phyloP scores from a whole-genome alignment of 139 green algal species.

The Nannochloris sp. region DNA sequence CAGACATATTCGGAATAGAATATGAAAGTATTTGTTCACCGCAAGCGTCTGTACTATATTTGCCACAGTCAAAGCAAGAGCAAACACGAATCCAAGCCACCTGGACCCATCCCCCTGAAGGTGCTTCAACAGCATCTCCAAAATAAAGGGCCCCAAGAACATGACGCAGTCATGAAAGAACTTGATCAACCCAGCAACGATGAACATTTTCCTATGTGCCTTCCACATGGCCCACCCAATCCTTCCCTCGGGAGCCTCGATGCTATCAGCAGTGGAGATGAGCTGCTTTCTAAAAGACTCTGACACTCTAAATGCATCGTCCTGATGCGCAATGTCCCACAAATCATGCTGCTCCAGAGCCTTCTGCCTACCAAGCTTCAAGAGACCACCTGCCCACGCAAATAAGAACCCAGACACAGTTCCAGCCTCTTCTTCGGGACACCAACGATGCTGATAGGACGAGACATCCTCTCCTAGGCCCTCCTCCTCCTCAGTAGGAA shows the following conservation, averaged over 20 bases:
- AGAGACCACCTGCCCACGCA: conserved; percentile 47
- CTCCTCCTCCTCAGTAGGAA: not conserved
- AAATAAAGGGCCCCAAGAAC: conserved; percentile 64
- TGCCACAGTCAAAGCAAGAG: conserved; percentile 31
- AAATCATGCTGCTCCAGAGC: conserved; percentile 69
- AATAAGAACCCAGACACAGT: conserved; percentile 54
- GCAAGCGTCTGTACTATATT: conserved; percentile 53
- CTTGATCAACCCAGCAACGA: conserved; percentile 53
- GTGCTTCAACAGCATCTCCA: conserved; percentile 59
- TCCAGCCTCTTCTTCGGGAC: conserved; percentile 55
- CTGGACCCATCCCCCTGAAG: conserved; percentile 17
- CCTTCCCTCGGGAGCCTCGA: conserved; percentile 7
- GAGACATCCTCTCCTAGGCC: not conserved
- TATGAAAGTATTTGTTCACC: conserved; percentile 80
- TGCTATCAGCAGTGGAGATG: conserved; percentile 21
- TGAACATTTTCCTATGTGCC: conserved; percentile 19
- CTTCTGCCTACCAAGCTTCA: conserved; percentile 46
- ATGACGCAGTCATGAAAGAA: conserved; percentile 67
- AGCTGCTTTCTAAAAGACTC: conserved; percentile 38
- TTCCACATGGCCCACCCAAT: conserved; percentile 33
- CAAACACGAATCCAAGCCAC: conserved; percentile 30
- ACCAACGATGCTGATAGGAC: conserved; percentile 15
- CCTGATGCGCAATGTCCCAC: conserved; percentile 54
- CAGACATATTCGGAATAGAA: conserved; percentile 63
- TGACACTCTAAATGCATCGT: conserved; percentile 41